Conservation (phyloP, 768 basidiomycete genomes). For the Albatrellus ellisii region DNA sequence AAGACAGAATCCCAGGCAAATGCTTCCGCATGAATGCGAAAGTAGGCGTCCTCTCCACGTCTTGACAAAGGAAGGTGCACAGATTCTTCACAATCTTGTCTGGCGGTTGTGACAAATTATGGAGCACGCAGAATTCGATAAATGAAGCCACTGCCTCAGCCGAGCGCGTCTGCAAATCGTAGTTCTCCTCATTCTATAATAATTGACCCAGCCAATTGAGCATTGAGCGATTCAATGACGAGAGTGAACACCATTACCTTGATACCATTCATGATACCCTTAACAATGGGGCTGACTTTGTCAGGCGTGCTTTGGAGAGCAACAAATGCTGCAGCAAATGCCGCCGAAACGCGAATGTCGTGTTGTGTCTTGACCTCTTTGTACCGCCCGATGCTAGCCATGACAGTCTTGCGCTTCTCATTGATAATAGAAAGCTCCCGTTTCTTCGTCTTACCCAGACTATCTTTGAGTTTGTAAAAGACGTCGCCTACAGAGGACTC, state of each 20-base stretch:
- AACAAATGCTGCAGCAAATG: constrained; percentile 85
- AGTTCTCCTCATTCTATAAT: constrained; percentile 86
- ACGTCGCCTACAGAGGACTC: constrained; percentile 53
- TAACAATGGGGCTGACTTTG: constrained; percentile 92
- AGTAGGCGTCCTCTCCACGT: constrained; percentile 79
- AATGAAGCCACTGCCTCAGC: constrained; percentile 81
- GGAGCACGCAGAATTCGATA: constrained; percentile 69
- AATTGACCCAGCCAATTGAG: constrained; percentile 18
- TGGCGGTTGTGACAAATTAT: constrained; percentile 68
- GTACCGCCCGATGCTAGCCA: constrained; percentile 66
- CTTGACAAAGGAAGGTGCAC: constrained; percentile 92
- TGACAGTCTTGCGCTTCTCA: constrained; percentile 62
- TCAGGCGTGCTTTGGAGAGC: constrained; percentile 77
- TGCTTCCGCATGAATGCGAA: constrained; percentile 57
- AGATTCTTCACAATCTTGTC: constrained; percentile 97
- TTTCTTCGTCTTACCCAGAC: constrained; percentile 68
- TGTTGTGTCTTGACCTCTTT: constrained; percentile 72
- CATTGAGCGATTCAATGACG: background rate
- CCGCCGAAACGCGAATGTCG: constrained; percentile 78
- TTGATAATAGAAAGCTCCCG: constrained; percentile 55
- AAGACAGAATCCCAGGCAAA: constrained; percentile 66
- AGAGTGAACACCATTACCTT: constrained; percentile 41
- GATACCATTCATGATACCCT: constrained; percentile 94
- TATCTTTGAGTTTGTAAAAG: constrained; percentile 64
- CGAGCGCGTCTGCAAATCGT: constrained; percentile 79